Conservation (phyloP, 192 early-diverging fungal genomes). For the Rhizophagus prolifer region DNA sequence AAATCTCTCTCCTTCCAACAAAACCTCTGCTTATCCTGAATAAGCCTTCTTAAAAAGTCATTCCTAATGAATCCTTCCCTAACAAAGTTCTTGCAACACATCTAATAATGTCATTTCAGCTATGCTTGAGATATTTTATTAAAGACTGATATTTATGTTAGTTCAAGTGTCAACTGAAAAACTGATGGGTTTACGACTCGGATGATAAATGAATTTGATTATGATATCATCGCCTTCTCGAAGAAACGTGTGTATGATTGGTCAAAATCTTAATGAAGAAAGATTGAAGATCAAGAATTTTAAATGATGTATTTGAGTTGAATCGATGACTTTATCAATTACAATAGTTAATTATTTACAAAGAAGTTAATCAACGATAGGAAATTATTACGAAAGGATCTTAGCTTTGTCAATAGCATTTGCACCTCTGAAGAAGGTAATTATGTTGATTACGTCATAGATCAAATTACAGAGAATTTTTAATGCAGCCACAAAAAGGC, state of each 20-base stretch:
- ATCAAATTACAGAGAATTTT: slow-evolving; percentile 77
- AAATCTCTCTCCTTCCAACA: too few species aligned
- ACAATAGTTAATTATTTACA: slow-evolving; percentile 64
- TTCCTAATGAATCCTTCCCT: too few species aligned
- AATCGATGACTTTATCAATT: slow-evolving; percentile 28
- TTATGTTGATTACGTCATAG: slow-evolving; percentile 79
- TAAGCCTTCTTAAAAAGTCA: too few species aligned
- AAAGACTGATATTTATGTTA: slow-evolving; percentile 96
- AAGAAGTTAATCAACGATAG: slow-evolving; percentile 81
- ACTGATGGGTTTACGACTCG: slow-evolving; percentile 84
- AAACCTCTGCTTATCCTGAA: too few species aligned
- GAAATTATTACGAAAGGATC: slow-evolving; percentile 89
- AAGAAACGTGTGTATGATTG: slow-evolving; percentile 93
- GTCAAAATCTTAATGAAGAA: slow-evolving; percentile 87
- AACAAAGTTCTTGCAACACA: background rate
- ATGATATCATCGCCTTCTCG: slow-evolving; percentile 82
- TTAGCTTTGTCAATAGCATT: slow-evolving; percentile 95
- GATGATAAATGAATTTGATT: slow-evolving; percentile 68
- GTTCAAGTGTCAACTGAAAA: slow-evolving; percentile 80
- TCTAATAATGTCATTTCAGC: too few species aligned
- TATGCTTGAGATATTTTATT: slow-evolving; percentile 69
- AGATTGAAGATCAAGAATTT: slow-evolving; percentile 89
- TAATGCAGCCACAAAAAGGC: slow-evolving; percentile 76
- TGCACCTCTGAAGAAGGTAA: slow-evolving; percentile 94
- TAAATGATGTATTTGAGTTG: slow-evolving; percentile 71